Percentiles rank a stretch among this genome's conserved stretches.
Conservation (phyloP, 2,329 filamentous ascomycete species). For the Tolypocladium ophioglossoides region DNA sequence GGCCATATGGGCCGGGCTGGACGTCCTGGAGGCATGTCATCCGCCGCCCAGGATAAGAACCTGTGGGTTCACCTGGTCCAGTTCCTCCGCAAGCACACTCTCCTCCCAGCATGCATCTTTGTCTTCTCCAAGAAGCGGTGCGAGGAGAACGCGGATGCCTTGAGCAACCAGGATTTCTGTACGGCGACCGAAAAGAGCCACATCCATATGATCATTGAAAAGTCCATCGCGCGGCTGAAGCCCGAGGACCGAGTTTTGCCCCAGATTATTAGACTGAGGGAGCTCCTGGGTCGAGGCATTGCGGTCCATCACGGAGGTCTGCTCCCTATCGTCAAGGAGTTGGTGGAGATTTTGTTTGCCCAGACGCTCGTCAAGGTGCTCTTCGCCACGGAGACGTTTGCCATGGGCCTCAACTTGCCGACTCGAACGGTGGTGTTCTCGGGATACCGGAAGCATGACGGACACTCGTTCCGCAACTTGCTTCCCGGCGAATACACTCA, state of each 20-base stretch:
- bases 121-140: constrained; percentile 98
- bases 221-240: constrained; percentile 82
- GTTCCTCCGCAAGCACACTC: constrained; percentile 73
- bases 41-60: constrained; percentile 88
- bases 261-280: constrained; percentile 79
- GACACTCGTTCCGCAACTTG: constrained; percentile 80
- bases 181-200: constrained; percentile 90
- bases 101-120: constrained; percentile 92
- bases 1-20: constrained; percentile 89
- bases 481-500: constrained; percentile 95
- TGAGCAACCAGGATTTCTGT: constrained; percentile 92
- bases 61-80: constrained; percentile 95
- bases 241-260: constrained; percentile 83
- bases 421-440: constrained; percentile 97
- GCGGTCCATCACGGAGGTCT: constrained; percentile 94
- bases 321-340: constrained; percentile 91
- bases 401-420: constrained; percentile 93
- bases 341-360: constrained; percentile 94
- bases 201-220: constrained; percentile 96
- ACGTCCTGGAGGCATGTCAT: constrained; percentile 74
- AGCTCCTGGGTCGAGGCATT: constrained; percentile 77
- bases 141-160: constrained; percentile 90
- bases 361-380: constrained; percentile 92
- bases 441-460: constrained; percentile 92
- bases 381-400: constrained; percentile 96